Conservation (phyloP, 2,329 filamentous ascomycete genomes). For the Penicillium palitans region DNA sequence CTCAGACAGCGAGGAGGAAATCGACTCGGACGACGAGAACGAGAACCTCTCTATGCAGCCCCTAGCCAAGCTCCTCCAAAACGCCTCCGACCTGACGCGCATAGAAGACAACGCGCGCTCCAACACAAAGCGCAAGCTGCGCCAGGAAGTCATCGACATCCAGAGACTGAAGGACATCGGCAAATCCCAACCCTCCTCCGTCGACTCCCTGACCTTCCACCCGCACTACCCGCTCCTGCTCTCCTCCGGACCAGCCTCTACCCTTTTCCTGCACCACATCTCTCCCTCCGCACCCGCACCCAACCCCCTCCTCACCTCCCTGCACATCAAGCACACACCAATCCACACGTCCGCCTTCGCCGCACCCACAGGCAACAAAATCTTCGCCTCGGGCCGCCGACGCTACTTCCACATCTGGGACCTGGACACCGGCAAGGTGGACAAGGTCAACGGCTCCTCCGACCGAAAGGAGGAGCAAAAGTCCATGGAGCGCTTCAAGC, state of each 20-base stretch:
- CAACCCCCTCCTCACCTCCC: constrained; percentile 85
- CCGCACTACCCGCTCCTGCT: constrained; percentile 83
- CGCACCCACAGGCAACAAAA: constrained; percentile 68
- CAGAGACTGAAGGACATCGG: constrained; percentile 84
- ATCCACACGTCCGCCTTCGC: constrained; percentile 81
- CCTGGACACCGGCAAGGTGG: constrained; percentile 73
- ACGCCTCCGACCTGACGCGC: constrained; percentile 65
- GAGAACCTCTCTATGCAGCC: constrained; percentile 69
- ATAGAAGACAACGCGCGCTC: constrained; percentile 48
- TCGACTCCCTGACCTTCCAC: constrained; percentile 86
- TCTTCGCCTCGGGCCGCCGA: constrained; percentile 85
- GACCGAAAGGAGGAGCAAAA: constrained; percentile 74
- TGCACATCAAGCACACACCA: constrained; percentile 82
- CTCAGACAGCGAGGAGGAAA: constrained; percentile 46
- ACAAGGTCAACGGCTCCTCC: constrained; percentile 75
- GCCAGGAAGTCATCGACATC: constrained; percentile 86
- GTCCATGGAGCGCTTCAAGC: constrained; percentile 85
- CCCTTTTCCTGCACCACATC: constrained; percentile 86
- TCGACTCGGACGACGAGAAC: constrained; percentile 60
- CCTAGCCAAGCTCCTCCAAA: constrained; percentile 75
- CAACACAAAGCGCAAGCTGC: constrained; percentile 68
- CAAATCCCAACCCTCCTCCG: constrained; percentile 72
- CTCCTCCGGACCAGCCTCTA: constrained; percentile 81
- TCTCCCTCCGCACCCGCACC: constrained; percentile 73
- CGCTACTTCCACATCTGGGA: constrained; percentile 96